Conservation (phyloP, 1,139 yeast genomes). For the Diutina neorugosa region DNA sequence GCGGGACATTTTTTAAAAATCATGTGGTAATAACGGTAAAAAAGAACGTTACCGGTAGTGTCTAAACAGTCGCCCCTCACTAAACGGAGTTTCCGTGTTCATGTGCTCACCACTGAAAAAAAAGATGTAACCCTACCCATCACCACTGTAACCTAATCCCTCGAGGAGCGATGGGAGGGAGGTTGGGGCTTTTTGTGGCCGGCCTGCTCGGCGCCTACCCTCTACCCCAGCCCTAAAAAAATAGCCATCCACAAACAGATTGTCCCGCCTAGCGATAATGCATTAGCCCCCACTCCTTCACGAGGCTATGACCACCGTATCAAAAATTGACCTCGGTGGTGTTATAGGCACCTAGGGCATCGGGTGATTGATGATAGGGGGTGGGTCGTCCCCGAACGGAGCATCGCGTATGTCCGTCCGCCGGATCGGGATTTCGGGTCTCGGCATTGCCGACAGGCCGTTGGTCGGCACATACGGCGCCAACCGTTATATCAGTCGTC, state of each 20-base stretch:
- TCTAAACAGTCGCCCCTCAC: neutral
- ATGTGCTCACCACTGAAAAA: neutral
- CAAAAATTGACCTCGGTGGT: no score
- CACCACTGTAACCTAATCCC: neutral
- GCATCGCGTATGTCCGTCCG: neutral
- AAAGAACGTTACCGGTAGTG: no score
- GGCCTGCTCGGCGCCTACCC: neutral
- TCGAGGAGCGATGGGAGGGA: no score
- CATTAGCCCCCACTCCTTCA: neutral
- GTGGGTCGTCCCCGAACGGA: neutral
- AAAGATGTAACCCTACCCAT: neutral
- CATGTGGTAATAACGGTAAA: no score
- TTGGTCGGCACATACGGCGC: neutral
- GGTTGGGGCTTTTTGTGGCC: neutral
- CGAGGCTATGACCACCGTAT: no score
- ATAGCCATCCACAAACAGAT: neutral
- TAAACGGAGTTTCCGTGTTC: neutral
- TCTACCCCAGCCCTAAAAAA: neutral
- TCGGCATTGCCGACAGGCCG: neutral
- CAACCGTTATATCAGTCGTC: neutral
- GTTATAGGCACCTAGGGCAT: neutral
- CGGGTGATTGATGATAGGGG: neutral
- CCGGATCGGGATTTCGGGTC: neutral
- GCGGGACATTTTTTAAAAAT: neutral
- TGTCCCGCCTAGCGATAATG: neutral